Evolutionary conservation across 2,329 filamentous ascomycete genomes (phyloP).

Genomic region (Pseudogymnoascus sp.): DNA sequence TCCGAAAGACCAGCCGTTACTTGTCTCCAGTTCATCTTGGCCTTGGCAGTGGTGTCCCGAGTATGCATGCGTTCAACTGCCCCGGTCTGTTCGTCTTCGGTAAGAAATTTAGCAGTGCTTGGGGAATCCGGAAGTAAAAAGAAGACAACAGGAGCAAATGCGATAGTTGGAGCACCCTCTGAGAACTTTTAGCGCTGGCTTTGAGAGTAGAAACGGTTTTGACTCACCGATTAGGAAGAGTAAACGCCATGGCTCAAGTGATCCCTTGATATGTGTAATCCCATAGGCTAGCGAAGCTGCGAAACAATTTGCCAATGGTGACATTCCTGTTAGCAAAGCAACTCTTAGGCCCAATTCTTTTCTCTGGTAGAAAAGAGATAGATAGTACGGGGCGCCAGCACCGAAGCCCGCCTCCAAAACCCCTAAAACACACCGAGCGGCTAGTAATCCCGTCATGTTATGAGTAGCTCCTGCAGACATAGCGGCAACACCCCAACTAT

Average conservation of each 20-base stretch:
- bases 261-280: constrained; percentile 25
- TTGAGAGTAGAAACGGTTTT: constrained; percentile 10
- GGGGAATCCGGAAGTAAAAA: constrained; percentile 29
- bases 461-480: constrained; percentile 50
- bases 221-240: constrained; percentile 24
- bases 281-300: constrained; percentile 30
- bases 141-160: constrained; percentile 26
- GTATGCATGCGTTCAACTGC: constrained; percentile 21
- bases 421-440: constrained; percentile 12
- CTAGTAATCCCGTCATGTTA: constrained; percentile 37
- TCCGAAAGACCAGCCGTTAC: constrained; percentile 30
- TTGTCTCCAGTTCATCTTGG: constrained; percentile 27
- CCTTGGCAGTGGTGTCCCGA: constrained; percentile 24
- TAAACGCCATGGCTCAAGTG: constrained; percentile 26
- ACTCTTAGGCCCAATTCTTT: constrained; percentile 28
- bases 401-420: constrained; percentile 27
- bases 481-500: constrained; percentile 19
- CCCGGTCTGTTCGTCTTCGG: constrained; percentile 22
- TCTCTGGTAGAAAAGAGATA: constrained; percentile 31
- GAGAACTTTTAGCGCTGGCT: not conserved
- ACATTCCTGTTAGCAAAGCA: constrained; percentile 24
- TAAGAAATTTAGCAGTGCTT: constrained; percentile 26
- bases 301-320: constrained; percentile 30
- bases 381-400: constrained; percentile 26
- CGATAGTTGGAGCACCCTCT: constrained; percentile 27